Base-by-base conservation (phyloP, 352 stramenopile species). In the Phytophthora quininea region DNA sequence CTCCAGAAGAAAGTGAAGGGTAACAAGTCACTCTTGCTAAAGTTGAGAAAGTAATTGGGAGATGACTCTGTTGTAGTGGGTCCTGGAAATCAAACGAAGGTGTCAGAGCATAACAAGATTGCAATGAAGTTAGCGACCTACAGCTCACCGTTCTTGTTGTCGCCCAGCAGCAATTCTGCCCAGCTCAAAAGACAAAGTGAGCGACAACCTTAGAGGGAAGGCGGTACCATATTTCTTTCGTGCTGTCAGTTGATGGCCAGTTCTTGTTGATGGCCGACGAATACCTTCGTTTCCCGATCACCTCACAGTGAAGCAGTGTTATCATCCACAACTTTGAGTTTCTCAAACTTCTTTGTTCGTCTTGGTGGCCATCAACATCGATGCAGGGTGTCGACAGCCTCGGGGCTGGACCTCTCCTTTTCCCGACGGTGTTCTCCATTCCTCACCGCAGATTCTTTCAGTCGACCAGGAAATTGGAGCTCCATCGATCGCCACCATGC, bases 11-110 rank as follows among this genome's bases (percentile, higher is more conserved):
- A 61, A 19, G 19, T 61, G 19, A 63, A 63, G 32, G 56, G 43
- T 12, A 54, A 54, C 46, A 63, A 63, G 33, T 63, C 54, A 2
- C n/a, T 61, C 19, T 15, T 98, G 50, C 87, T 98, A n/a, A 90
- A 93, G 62, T 67, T 99, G 59, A 85, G 93, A 73, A 99, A 99
- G 87, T 98, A 97, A 89, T 40, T 11, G 35, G 6, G 35, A 11
- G 35, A 11, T 40, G 35, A 40, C 6, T 40, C 6, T 40, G 10
- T 11, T 11, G 35, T 24, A 40, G 35, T 6, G 6, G 6, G 10
- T 40, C 10, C 35, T 40, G 35, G 6, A 11, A 40, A 11, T 11
- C 6, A 40, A 6, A 40, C 35, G 35, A 11, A 40, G 35, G 10
- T 11, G 35, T 11, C 6, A 40, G 10, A 6, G 10, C 35, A 40